Evolutionary conservation across 345 rosid species (phyloP), one percentile per base, ranked within the genome.

Genomic region (Xanthoceras sorbifolium): DNA sequence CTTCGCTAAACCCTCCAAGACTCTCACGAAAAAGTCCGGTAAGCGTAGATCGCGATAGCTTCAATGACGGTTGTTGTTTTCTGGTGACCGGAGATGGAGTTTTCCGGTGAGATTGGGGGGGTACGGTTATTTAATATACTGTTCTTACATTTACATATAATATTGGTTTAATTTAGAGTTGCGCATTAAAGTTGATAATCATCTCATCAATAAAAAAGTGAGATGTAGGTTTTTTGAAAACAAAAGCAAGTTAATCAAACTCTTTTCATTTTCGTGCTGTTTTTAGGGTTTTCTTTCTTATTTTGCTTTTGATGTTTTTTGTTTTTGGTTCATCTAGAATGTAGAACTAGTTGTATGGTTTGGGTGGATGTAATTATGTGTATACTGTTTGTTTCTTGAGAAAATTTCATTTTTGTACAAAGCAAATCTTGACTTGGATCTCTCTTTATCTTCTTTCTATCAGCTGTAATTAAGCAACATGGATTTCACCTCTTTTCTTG

Each of bases 31-130:
- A 55, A 89, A 79, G 82, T 76, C 82, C 20, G 89, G 86, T 65
- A 89, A 85, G 84, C 89, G 83, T 57, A 91, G 98, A 89, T 86
- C 93, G 26, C 81, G 82, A 68, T 85, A 84, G 86, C 26, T 81
- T 40, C 3, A 2, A 57, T 29, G 5, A 5, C 34, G 22, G 9
- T 17, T 54, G 17, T 32, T 34, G 61, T 61, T 72, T 66, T 12
- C 54, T 57, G 65, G 64, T 67, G 14, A 52, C 29, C 71, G 63
- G 77, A 67, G 23, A 28, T 23, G 71, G 81, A 70, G 65, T 70
- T 23, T 83, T 83, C 82, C 74, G 75, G 83, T 57, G 76, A 52
- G 64, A 9, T 62, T 60, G 44, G 57, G 32, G 14, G 42, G 8
- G 9, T 38, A 6, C 42, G 46, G 10, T 22, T 57, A 57, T 57